phyloP scores from a whole-genome alignment of 1,139 yeast species.

The Taphrina flavorubra region DNA sequence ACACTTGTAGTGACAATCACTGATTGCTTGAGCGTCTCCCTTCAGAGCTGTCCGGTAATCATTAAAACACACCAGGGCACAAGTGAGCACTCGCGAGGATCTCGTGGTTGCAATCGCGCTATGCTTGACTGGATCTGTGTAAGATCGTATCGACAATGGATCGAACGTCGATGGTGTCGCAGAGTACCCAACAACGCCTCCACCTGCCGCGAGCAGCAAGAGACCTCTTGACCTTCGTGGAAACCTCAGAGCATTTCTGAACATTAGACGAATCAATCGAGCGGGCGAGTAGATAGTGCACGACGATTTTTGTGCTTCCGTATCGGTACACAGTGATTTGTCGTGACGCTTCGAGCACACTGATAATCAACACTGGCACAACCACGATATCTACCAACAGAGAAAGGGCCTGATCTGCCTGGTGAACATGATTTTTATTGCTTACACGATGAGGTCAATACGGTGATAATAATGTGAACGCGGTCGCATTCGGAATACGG shows the following conservation, averaged over 20 bases:
- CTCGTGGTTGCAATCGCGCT: conserved; percentile 39
- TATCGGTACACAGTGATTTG: too few species aligned
- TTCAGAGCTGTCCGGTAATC: conserved; percentile 64
- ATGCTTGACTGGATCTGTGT: conserved; percentile 36
- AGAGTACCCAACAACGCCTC: conserved; percentile 27
- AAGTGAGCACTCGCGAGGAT: conserved; percentile 33
- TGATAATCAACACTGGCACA: too few species aligned
- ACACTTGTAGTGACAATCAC: conserved; percentile 70
- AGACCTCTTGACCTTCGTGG: conserved; percentile 3
- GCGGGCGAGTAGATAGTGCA: too few species aligned
- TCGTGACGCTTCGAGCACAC: too few species aligned
- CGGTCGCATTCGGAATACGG: conserved; percentile 14
- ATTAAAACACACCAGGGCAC: conserved; percentile 40
- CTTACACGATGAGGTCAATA: conserved; percentile 3
- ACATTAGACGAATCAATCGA: conserved; percentile 2
- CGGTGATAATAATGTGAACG: neutral
- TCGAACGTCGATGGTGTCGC: conserved; percentile 29
- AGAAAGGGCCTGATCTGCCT: too few species aligned
- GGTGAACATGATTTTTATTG: neutral
- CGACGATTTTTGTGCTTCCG: too few species aligned
- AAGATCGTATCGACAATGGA: conserved; percentile 18
- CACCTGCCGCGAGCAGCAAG: conserved; percentile 18
- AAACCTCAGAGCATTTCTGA: conserved; percentile 13
- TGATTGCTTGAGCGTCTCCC: conserved; percentile 57
- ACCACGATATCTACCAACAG: too few species aligned